Conservation (phyloP, 768 basidiomycete species). For the Pisolithus tinctorius region DNA sequence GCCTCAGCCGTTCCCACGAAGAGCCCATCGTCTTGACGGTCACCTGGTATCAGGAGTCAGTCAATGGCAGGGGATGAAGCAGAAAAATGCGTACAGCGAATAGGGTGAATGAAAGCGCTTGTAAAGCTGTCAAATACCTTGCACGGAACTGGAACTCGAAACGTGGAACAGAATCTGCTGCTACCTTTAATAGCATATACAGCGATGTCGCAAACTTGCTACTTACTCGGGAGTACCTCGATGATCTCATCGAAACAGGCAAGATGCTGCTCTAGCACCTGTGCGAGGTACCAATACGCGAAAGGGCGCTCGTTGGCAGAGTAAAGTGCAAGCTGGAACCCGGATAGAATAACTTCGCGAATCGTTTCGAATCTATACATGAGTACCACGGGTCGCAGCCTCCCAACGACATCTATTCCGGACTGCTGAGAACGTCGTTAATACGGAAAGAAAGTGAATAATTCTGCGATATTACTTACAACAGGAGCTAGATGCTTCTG, state of each 20-base stretch:
- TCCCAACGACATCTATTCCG: conserved; percentile 22
- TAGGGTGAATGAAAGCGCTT: conserved; percentile 45
- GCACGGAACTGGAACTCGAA: conserved; percentile 46
- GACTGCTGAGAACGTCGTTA: conserved; percentile 11
- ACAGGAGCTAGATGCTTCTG: conserved; percentile 10
- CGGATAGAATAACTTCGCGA: conserved; percentile 65
- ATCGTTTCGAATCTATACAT: conserved; percentile 55
- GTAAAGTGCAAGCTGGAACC: conserved; percentile 73
- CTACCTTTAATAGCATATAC: conserved; percentile 1
- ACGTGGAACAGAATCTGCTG: conserved; percentile 20
- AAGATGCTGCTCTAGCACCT: conserved; percentile 53
- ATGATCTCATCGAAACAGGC: conserved; percentile 45
- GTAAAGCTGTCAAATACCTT: conserved; percentile 50
- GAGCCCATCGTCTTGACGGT: conserved; percentile 41
- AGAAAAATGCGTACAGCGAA: conserved; percentile 40
- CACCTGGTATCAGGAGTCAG: conserved; percentile 29
- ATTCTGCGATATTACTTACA: conserved; percentile 4
- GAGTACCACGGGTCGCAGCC: conserved; percentile 31
- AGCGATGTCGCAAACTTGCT: not conserved
- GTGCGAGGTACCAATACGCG: conserved; percentile 68
- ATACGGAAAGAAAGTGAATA: not conserved
- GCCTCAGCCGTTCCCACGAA: conserved; percentile 43
- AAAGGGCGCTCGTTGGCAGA: conserved; percentile 59
- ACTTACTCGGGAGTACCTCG: conserved; percentile 34
- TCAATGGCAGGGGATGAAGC: not conserved